Evolutionary conservation across 208 protist species (phyloP).

Genomic region (Herpetomonas samuelpessoai): DNA sequence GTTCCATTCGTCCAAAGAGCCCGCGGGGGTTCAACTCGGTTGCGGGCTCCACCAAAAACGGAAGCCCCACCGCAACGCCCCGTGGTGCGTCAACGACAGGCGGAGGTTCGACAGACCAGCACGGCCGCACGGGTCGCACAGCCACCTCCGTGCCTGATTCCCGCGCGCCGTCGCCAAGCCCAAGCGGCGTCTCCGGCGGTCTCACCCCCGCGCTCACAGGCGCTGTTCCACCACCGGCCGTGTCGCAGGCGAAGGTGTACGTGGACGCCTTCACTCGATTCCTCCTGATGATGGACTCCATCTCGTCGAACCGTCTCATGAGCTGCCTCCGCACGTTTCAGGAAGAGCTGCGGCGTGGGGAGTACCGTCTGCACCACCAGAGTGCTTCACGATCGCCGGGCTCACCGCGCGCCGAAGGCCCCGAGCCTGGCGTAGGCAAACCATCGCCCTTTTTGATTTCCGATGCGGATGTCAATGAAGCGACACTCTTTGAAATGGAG

Average conservation of each 20-base stretch:
- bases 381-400: background rate
- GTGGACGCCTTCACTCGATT: constrained; percentile 35
- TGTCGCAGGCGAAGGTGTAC: constrained; percentile 31
- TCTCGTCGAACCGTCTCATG: constrained; percentile 21
- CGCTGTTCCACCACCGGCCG: background rate
- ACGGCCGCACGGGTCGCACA: too few species aligned
- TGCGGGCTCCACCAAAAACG: too few species aligned
- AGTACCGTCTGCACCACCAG: background rate
- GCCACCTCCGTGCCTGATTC: too few species aligned
- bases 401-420: background rate
- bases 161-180: background rate
- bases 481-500: constrained; percentile 12
- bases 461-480: constrained; percentile 12
- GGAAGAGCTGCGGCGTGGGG: constrained; percentile 20
- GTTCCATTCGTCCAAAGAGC: too few species aligned
- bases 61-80: background rate
- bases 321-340: constrained; percentile 19
- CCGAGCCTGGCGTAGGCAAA: background rate
- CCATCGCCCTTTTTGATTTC: constrained; percentile 3
- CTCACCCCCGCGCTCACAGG: constrained; percentile 4
- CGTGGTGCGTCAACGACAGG: too few species aligned
- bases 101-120: too few species aligned
- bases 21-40: too few species aligned
- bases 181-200: constrained; percentile 6
- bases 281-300: constrained; percentile 34